These are phyloP conservation scores for Glonium stellatum DNA, from an alignment of 495 filamentous ascomycete species.

Conservation along the genomic window DNA sequence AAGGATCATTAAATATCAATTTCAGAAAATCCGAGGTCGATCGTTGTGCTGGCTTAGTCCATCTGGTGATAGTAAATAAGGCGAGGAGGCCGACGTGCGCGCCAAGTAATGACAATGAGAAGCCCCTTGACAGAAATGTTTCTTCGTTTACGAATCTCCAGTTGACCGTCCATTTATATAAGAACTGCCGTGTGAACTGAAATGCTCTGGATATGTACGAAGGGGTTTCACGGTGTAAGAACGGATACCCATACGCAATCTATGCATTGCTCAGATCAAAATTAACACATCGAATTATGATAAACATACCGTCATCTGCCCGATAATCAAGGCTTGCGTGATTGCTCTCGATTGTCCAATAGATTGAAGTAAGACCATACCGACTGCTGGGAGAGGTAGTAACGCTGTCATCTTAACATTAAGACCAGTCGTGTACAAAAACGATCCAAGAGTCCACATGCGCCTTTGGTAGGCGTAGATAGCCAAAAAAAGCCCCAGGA, in stretches of 20 bases:
- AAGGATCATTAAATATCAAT: conserved; percentile 45
- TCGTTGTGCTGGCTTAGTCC: conserved; percentile 48
- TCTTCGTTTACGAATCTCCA: conserved; percentile 89
- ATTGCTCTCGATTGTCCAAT: conserved; percentile 56
- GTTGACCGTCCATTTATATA: conserved; percentile 98
- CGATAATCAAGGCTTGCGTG: conserved; percentile 60
- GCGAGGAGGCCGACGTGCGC: conserved; percentile 60
- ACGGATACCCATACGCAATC: conserved; percentile 65
- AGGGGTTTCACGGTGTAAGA: conserved; percentile 56
- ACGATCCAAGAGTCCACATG: conserved; percentile 62
- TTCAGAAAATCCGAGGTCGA: conserved; percentile 45
- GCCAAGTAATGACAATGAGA: conserved; percentile 60
- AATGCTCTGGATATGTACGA: conserved; percentile 79
- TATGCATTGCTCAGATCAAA: conserved; percentile 27
- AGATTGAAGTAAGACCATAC: conserved; percentile 61
- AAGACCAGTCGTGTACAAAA: conserved; percentile 70
- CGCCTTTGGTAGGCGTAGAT: conserved; percentile 69
- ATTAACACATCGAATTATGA: neutral
- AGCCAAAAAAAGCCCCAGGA: conserved; percentile 70
- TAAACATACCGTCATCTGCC: conserved; percentile 58
- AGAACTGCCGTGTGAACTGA: conserved; percentile 78
- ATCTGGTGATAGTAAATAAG: conserved; percentile 51
- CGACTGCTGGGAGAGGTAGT: conserved; percentile 72
- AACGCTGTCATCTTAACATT: conserved; percentile 90
- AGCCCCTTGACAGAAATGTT: conserved; percentile 66